Conservation (phyloP, 225 moss, liverwort and hornwort species). For the Thuidium tamariscinum region DNA sequence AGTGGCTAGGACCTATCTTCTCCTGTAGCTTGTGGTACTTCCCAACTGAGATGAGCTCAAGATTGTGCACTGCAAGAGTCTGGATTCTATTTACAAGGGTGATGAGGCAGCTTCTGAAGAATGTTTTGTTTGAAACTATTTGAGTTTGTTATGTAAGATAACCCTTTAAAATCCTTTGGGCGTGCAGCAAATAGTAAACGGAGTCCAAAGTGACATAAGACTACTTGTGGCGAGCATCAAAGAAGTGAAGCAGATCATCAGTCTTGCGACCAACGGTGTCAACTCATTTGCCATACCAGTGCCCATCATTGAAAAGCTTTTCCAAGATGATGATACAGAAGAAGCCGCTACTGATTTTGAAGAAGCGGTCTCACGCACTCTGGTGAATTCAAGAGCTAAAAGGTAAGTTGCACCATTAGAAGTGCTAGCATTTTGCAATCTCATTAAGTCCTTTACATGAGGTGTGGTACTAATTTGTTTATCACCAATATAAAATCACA, state of each 20-base stretch:
- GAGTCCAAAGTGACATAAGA: conserved; percentile 47
- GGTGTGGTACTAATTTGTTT: not conserved
- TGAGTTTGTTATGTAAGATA: not conserved
- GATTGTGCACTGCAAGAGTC: not conserved
- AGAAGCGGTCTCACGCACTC: conserved; percentile 33
- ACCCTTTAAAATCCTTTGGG: not conserved
- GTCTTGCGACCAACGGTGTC: conserved; percentile 39
- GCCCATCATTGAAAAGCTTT: conserved; percentile 28
- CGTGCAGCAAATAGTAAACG: conserved; percentile 29
- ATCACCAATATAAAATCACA: not conserved
- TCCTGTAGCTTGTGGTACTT: not conserved
- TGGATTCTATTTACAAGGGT: not conserved
- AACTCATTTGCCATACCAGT: conserved; percentile 41
- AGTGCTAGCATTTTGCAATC: not conserved
- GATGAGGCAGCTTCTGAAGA: not conserved
- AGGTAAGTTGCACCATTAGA: not conserved
- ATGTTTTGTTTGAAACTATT: not conserved
- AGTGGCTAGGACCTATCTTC: not conserved
- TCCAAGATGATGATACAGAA: conserved; percentile 24
- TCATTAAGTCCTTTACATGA: not conserved
- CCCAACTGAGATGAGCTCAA: not conserved
- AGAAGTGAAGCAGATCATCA: conserved; percentile 27
- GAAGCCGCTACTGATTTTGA: conserved; percentile 31
- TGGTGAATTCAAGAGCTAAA: not conserved
- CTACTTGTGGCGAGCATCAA: conserved; percentile 60